Evolutionary conservation across 208 protist genomes (phyloP).

Genomic region (Acanthamoeba royreba): DNA sequence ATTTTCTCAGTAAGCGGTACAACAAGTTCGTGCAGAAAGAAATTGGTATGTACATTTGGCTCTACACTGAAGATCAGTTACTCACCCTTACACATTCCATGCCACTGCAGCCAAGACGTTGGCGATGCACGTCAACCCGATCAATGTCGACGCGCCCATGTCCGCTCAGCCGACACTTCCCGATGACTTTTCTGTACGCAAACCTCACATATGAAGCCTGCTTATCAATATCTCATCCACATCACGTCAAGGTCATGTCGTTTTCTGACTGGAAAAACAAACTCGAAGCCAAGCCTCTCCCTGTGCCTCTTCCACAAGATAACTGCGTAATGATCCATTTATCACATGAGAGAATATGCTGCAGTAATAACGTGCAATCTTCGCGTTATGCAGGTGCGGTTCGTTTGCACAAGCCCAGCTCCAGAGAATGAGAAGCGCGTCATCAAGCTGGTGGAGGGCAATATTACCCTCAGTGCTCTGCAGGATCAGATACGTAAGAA

Average conservation of each 20-base stretch:
- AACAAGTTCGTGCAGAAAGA: conserved; percentile 21
- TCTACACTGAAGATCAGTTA: too few species aligned
- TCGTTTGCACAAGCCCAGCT: not conserved
- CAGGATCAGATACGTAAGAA: not conserved
- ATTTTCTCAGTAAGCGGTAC: not conserved
- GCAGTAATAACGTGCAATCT: not conserved
- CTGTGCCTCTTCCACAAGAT: not conserved
- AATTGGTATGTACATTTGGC: not conserved
- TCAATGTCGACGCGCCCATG: not conserved
- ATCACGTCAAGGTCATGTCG: not conserved
- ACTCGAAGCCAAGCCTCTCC: not conserved
- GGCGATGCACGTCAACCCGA: not conserved
- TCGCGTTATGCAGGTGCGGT: not conserved
- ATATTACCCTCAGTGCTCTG: not conserved
- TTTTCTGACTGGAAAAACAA: not conserved
- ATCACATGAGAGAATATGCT: too few species aligned
- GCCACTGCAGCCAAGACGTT: not conserved
- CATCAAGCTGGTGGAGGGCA: not conserved
- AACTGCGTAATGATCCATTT: too few species aligned
- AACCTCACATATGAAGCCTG: too few species aligned
- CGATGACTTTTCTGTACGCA: not conserved
- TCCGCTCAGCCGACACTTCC: not conserved
- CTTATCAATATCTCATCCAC: too few species aligned
- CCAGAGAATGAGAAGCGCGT: not conserved
- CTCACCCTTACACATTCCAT: not conserved